Percentiles rank a stretch among this genome's conserved stretches.
Evolutionary conservation across 495 filamentous ascomycete species (phyloP).

Genomic region (Parathielavia appendiculata): DNA sequence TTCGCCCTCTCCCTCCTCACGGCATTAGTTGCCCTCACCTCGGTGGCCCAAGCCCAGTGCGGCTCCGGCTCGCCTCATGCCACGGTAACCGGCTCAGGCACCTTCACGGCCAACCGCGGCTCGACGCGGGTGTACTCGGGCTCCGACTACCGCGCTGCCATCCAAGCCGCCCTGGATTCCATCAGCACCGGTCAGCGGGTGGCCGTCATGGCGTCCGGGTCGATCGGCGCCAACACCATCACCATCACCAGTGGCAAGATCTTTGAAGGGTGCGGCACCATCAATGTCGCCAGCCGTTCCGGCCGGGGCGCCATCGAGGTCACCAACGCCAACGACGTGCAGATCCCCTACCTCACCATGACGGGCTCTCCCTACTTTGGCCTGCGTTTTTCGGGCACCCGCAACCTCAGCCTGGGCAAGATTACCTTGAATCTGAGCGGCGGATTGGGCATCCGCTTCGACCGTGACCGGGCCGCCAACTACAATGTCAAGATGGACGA

Average conservation of each 20-base stretch:
- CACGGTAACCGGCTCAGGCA: constrained; percentile 36
- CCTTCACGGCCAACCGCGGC: constrained; percentile 34
- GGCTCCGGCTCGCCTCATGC: constrained; percentile 38
- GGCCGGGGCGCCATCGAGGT: constrained; percentile 44
- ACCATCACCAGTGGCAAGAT: constrained; percentile 41
- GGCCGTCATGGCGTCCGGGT: constrained; percentile 55
- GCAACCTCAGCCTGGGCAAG: constrained; percentile 35
- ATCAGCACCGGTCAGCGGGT: constrained; percentile 51
- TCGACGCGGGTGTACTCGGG: constrained; percentile 35
- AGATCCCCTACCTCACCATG: constrained; percentile 44
- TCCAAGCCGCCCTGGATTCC: constrained; percentile 43
- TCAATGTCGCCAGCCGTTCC: constrained; percentile 37
- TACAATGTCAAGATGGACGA: constrained; percentile 42
- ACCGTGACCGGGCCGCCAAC: constrained; percentile 40
- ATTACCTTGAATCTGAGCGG: constrained; percentile 44
- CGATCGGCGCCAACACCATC: constrained; percentile 52
- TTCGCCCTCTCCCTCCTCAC: constrained; percentile 18
- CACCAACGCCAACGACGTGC: constrained; percentile 30
- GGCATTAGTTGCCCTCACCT: constrained; percentile 28
- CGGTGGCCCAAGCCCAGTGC: constrained; percentile 34
- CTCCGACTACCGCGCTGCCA: constrained; percentile 42
- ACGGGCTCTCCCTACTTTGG: constrained; percentile 47
- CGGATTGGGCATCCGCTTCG: constrained; percentile 45
- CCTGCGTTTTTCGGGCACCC: constrained; percentile 41
- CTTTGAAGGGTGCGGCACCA: constrained; percentile 48